Evolutionary conservation across 768 basidiomycete genomes (phyloP).

Genomic region (Suillus americanus): DNA sequence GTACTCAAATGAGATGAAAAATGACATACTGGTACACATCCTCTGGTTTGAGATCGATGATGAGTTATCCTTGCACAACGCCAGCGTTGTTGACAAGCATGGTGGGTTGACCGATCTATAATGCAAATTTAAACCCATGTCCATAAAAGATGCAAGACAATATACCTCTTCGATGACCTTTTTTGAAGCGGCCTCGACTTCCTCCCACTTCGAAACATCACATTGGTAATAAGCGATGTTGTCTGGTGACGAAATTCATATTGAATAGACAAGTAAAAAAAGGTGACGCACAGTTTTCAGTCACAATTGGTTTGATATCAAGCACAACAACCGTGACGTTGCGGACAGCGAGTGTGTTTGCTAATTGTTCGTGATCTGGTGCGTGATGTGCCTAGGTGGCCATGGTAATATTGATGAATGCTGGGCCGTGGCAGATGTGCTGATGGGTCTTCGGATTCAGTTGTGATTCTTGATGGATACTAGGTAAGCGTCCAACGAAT

Average conservation of each 20-base stretch:
- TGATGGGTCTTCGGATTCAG: too few relatives aligned
- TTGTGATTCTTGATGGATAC: too few relatives aligned
- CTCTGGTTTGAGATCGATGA: slow-evolving; percentile 74
- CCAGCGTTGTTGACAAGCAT: slow-evolving; percentile 95
- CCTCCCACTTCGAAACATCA: slow-evolving; percentile 87
- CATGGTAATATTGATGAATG: too few relatives aligned
- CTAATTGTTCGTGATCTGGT: slow-evolving; percentile 83
- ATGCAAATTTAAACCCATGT: slow-evolving; percentile 3
- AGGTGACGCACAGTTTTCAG: slow-evolving; percentile 64
- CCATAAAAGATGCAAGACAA: neutral
- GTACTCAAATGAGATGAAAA: neutral
- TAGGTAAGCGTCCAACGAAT: too few relatives aligned
- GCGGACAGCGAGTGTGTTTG: slow-evolving; percentile 81
- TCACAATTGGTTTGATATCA: slow-evolving; percentile 75
- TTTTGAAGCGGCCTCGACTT: slow-evolving; percentile 75
- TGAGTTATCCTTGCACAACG: slow-evolving; percentile 83
- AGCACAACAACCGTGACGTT: slow-evolving; percentile 85
- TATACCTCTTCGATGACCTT: slow-evolving; percentile 75
- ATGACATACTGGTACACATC: slow-evolving; percentile 74
- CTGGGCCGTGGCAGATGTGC: too few relatives aligned
- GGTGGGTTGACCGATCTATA: slow-evolving; percentile 83
- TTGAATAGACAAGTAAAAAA: neutral
- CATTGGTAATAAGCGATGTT: slow-evolving; percentile 87
- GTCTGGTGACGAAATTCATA: slow-evolving; percentile 40
- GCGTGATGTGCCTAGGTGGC: too few relatives aligned